Conservation (phyloP, 2,329 filamentous ascomycete genomes). For the Thelonectria discophora region DNA sequence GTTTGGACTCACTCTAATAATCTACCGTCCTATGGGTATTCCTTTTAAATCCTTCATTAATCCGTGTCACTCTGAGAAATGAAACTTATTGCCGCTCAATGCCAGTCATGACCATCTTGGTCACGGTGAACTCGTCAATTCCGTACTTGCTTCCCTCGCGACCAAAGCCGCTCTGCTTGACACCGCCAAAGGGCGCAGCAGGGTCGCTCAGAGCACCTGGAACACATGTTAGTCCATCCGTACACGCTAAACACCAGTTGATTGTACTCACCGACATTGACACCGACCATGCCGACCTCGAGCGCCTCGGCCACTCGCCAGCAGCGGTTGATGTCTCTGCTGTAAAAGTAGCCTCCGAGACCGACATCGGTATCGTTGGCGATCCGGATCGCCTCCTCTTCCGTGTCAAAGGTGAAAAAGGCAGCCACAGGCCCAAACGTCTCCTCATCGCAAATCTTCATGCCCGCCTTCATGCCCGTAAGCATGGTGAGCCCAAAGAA, state of each 20-base stretch:
- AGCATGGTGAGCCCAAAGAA: constrained; percentile 77
- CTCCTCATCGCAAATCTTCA: constrained; percentile 73
- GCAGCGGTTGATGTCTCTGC: constrained; percentile 49
- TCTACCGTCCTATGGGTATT: constrained; percentile 33
- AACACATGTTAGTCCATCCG: constrained; percentile 27
- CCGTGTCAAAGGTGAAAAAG: constrained; percentile 73
- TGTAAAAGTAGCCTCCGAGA: constrained; percentile 78
- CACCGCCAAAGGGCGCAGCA: constrained; percentile 72
- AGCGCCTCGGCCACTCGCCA: constrained; percentile 57
- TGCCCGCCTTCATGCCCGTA: constrained; percentile 71
- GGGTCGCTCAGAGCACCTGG: constrained; percentile 59
- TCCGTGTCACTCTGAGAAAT: constrained; percentile 13
- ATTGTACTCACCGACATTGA: constrained; percentile 41
- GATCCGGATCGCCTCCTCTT: constrained; percentile 72
- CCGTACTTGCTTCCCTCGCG: constrained; percentile 78
- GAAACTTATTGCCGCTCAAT: constrained; percentile 34
- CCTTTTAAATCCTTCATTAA: constrained; percentile 20
- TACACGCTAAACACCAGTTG: background rate
- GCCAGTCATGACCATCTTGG: constrained; percentile 63
- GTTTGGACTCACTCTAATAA: constrained; percentile 2
- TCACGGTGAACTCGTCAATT: constrained; percentile 74
- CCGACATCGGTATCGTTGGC: constrained; percentile 74
- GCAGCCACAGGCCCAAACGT: constrained; percentile 78
- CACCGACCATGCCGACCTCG: constrained; percentile 54
- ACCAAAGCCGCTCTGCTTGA: constrained; percentile 81